Conservation (phyloP, 1,139 yeast species). For the Arxiozyma slooffiae region DNA sequence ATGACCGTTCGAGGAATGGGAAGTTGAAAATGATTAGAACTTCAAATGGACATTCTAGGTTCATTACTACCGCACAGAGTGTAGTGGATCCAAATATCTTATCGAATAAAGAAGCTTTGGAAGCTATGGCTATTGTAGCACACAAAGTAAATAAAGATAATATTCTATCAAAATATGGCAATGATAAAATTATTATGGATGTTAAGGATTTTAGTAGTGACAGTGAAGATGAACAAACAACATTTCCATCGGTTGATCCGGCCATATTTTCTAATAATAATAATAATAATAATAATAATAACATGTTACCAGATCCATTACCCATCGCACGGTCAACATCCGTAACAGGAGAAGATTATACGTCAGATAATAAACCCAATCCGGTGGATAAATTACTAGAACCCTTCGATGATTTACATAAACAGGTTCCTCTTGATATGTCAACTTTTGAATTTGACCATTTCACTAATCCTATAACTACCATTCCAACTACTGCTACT, state of each 20-base stretch:
- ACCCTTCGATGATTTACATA: neutral
- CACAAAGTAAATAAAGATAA: slow-evolving; percentile 16
- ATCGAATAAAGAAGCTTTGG: slow-evolving; percentile 26
- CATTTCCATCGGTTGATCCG: neutral
- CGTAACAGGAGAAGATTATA: neutral
- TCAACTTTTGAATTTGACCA: slow-evolving; percentile 1
- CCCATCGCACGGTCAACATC: neutral
- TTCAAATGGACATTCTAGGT: slow-evolving; percentile 29
- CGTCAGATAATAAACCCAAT: neutral
- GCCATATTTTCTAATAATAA: neutral
- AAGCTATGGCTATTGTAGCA: slow-evolving; percentile 29
- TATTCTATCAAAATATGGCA: slow-evolving; percentile 16
- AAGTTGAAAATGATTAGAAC: slow-evolving; percentile 25
- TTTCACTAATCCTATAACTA: neutral
- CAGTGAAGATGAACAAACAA: neutral
- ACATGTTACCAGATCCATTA: neutral
- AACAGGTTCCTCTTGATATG: neutral
- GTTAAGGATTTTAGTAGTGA: slow-evolving; percentile 15
- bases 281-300: too few species aligned
- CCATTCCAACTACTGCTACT: neutral
- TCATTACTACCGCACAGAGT: slow-evolving; percentile 29
- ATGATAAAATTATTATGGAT: slow-evolving; percentile 21
- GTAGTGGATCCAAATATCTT: slow-evolving; percentile 28
- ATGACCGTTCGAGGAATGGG: slow-evolving; percentile 19
- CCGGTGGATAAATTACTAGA: slow-evolving; percentile 2